Evolutionary conservation across 192 early-diverging fungal species (phyloP), one percentile per base, ranked within the genome.

Genomic region (Podila minutissima): DNA sequence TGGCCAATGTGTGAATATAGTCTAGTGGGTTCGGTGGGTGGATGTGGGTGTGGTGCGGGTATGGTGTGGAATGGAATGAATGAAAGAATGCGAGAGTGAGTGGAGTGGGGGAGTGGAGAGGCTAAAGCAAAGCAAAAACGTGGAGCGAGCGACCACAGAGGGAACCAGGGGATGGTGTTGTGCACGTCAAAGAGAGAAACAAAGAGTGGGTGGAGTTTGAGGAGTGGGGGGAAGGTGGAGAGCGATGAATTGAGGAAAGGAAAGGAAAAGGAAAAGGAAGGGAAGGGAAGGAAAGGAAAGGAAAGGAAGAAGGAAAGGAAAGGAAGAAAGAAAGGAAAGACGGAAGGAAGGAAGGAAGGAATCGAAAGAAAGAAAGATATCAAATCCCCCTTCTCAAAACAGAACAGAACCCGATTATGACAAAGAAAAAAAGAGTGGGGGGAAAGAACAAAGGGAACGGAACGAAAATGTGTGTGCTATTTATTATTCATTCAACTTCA

Each of bases 371-470:
- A n/a, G 29, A n/a, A 58, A n/a, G 11, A 10, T 48, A 65, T 17
- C 24, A 24, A 15, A 46, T 24, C 35, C 7, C 9, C 35, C 10
- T 37, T 11, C 17, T 26, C 13, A 22, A 24, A 22, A 24, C 17
- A 22, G 22, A 48, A n/a, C 26, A 17, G 37, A 72, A 41, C 61
- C 61, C 12, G 50, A 66, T 31, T 19, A 38, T 20, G 28, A 49
- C 15, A 22, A 28, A 48, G 7, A 62, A 51, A 49, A 71, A 46
- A 51, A 46, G 55, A 61, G 26, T 32, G n/a, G 48, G 13, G n/a
- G 33, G 17, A 64, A 32, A 35, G 38, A 67, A 69, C 37, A 69
- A 41, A 37, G 35, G 35, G 35, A 37, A 37, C 35, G 35, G 35
- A 37, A 37, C 35, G 62, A 37, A 64, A 33, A 29, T 33, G 62